A percentile compares a stretch with the other conserved stretches of the same genome.
Evolutionary conservation across 176 grass and related monocot species (phyloP).

Genomic region (Ensete ventricosum): DNA sequence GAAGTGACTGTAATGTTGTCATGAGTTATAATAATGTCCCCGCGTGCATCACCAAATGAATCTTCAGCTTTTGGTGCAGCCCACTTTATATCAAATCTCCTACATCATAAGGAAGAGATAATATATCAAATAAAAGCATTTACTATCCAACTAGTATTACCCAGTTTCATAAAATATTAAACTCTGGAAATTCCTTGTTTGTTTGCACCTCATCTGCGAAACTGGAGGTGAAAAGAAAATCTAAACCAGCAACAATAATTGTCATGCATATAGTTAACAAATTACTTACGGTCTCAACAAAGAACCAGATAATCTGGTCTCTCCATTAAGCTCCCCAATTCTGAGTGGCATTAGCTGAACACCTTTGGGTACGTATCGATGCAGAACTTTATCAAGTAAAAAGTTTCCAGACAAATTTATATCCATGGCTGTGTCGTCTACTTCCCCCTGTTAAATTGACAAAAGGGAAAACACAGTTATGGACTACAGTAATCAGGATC

Average conservation of each 20-base stretch:
- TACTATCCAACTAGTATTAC: neutral
- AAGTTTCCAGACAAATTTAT: slow-evolving; percentile 96
- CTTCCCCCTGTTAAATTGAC: slow-evolving; percentile 56
- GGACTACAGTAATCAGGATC: neutral
- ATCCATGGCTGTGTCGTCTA: slow-evolving; percentile 87
- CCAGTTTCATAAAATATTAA: neutral
- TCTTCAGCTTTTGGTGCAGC: slow-evolving; percentile 92
- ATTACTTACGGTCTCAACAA: slow-evolving; percentile 81
- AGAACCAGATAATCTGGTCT: slow-evolving; percentile 92
- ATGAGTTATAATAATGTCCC: slow-evolving; percentile 85
- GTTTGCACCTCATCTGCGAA: neutral
- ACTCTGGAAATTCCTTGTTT: neutral
- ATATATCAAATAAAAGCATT: neutral
- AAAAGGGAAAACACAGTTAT: slow-evolving; percentile 29
- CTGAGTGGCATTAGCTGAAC: slow-evolving; percentile 65
- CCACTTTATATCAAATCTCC: slow-evolving; percentile 99
- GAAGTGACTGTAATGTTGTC: slow-evolving; percentile 75
- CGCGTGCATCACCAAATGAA: slow-evolving; percentile 88
- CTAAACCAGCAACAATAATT: neutral
- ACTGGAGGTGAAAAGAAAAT: neutral
- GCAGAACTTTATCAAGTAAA: slow-evolving; percentile 85
- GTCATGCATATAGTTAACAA: slow-evolving; percentile 6
- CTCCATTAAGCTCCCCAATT: slow-evolving; percentile 95
- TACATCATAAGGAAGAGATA: slow-evolving; percentile 11
- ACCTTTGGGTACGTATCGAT: slow-evolving; percentile 67